Base-by-base conservation (phyloP, 1,284 basidiomycete genomes). In the Sanghuangporus weigelae region DNA sequence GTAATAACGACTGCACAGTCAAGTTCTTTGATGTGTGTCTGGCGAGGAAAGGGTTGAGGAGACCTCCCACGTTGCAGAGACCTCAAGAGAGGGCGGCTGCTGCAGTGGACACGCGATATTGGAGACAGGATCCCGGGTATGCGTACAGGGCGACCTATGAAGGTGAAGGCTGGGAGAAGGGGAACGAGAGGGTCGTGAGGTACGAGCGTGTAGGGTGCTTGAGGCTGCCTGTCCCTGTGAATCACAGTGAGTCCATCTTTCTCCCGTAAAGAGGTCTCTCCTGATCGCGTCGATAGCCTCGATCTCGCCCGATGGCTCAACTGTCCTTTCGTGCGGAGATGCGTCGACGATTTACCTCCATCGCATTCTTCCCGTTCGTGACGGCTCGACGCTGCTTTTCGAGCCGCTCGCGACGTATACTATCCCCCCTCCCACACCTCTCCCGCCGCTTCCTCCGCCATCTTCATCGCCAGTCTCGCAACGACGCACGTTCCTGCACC, bases 281-380 rank as follows among this genome's bases (percentile, higher is more conserved):
- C 66, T 65, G 51, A 69, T 46, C 44, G 44, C n/a, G 44, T 54
- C 48, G 59, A 19, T 68, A 94, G 86, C 89, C 35, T 90, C 91
- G 26, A 84, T 96, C 69, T 93, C 92, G 1, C 92, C 92, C 0
- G 91, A 95, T 70, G 91, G 91, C 0, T 83, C 86, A 39, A 93
- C 89, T 0, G 79, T 96, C 0, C 81, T 95, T 1, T 92, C 90
- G 0, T 93, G 94, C 0, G 93, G 94, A 8, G 93, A 96, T 72
- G 93, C 92, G 4, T 83, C 87, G 39, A 86, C 92, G 63, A 85
- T 94, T 8, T 89, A 87, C 71, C 81, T 95, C 16, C 87, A 92
- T 70, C 81, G 84, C 60, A 79, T 92, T 26, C 53, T 63, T 2
- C 57, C 65, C 23, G 23, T 48, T 64, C 79, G 81, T 2, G 87